Conservation (phyloP, 2,329 filamentous ascomycete genomes). For the Xylaria sp. region DNA sequence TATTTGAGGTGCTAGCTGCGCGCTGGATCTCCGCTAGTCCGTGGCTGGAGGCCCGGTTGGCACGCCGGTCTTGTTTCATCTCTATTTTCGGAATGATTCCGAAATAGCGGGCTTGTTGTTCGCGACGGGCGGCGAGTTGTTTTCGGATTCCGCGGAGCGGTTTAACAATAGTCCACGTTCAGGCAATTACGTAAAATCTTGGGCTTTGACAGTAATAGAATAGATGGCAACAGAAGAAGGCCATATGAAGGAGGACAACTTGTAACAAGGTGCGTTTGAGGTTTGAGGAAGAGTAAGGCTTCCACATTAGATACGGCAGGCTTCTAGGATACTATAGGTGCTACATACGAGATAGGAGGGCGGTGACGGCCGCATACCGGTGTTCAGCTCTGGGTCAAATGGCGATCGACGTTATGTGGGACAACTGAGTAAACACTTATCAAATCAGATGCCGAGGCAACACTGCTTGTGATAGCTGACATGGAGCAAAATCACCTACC, state of each 20-base stretch:
- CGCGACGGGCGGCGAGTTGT: neutral
- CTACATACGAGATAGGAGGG: neutral
- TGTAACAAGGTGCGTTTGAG: neutral
- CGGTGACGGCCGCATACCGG: neutral
- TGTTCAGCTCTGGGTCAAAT: slow-evolving; percentile 18
- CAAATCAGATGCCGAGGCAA: slow-evolving; percentile 24
- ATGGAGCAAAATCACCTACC: neutral
- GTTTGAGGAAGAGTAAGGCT: neutral
- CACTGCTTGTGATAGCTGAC: neutral
- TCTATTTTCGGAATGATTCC: neutral
- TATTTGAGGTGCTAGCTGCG: neutral
- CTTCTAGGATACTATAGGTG: neutral
- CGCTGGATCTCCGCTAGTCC: neutral
- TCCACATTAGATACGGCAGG: neutral
- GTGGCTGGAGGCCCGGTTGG: neutral
- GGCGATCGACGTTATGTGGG: slow-evolving; percentile 26
- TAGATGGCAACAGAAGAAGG: neutral
- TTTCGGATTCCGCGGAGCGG: neutral
- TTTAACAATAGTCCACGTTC: neutral
- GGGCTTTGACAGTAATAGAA: neutral
- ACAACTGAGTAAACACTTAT: slow-evolving; percentile 5
- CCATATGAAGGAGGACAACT: neutral
- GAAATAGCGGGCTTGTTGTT: neutral
- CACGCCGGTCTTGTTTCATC: neutral
- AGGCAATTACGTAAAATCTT: neutral